These are phyloP conservation scores for Colletotrichum sp. DNA, from an alignment of 2,329 filamentous ascomycete species.

Conservation along the genomic window DNA sequence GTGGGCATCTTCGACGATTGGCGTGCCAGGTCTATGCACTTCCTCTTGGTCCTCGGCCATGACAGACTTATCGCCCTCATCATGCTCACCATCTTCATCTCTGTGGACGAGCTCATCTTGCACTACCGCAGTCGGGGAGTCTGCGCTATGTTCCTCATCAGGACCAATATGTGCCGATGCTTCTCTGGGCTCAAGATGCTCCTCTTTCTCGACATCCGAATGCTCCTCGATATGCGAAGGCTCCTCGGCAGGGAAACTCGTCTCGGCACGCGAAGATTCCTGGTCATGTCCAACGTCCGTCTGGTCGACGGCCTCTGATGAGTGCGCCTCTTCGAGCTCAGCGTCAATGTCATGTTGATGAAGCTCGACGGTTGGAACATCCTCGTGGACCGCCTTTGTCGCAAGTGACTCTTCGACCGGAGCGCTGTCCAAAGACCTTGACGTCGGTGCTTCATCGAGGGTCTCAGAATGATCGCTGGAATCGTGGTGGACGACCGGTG, in stretches of 20 bases:
- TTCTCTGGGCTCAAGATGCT: not conserved
- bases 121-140: not conserved
- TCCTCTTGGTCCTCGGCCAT: not conserved
- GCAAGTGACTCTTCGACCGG: not conserved
- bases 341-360: not conserved
- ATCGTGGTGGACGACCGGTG: not conserved
- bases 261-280: not conserved
- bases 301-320: not conserved
- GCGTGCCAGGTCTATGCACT: not conserved
- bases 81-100: not conserved
- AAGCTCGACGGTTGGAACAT: not conserved
- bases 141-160: not conserved
- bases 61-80: not conserved
- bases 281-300: not conserved
- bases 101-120: not conserved
- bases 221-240: not conserved
- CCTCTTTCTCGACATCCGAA: not conserved
- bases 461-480: not conserved
- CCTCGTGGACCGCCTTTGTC: not conserved
- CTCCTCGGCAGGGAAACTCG: not conserved
- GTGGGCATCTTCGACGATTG: not conserved
- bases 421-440: not conserved
- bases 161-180: accelerated
- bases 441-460: not conserved
- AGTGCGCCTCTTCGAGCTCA: not conserved